Evolutionary conservation across 306 rosid species (phyloP), one percentile per base, ranked within the genome.

Genomic region (Quercus aquifolioides): DNA sequence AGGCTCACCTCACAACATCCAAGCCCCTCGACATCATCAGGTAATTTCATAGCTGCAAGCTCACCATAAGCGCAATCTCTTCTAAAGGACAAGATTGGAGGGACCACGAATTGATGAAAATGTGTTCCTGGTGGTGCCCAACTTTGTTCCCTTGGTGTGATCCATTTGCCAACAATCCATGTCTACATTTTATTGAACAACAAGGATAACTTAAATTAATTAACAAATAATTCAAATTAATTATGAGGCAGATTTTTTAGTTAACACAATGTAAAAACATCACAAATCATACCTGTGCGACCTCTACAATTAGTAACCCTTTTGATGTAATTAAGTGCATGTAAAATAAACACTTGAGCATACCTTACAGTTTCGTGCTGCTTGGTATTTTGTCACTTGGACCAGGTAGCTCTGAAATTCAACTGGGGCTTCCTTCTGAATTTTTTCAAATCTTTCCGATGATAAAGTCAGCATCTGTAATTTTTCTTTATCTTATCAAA

Each of bases 101-200:
- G 99, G 13, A 96, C 99, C 4, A 96, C 99, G 81, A 96, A 96
- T 84, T 96, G 97, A 86, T 96, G 99, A 51, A 96, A 96, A 80
- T 91, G 99, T 41, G 98, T 77, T 19, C 98, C 96, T n/a, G 81
- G 59, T 35, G 99, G 99, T 0, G 99, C 99, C 97, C 97, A 96
- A 35, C 77, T 85, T 79, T 96, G 99, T 74, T 96, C 90, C 56
- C 91, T 91, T 62, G 92, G 94, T 14, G 97, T 91, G 64, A 91
- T 96, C 99, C 99, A 96, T 75, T 96, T 96, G 4, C 99, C 99
- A 55, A 96, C 97, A 31, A 96, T 96, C 99, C 99, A 96, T 1
- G 96, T 86, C 99, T 95, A 80, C 2, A 69, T 41, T 41, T 41
- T 41, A 71, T 57, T 43, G 33, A 11, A 15, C 33, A 71, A 5